Base-by-base conservation (phyloP, 2,329 filamentous ascomycete genomes). In the Cladosporium austrohemisphaericum region DNA sequence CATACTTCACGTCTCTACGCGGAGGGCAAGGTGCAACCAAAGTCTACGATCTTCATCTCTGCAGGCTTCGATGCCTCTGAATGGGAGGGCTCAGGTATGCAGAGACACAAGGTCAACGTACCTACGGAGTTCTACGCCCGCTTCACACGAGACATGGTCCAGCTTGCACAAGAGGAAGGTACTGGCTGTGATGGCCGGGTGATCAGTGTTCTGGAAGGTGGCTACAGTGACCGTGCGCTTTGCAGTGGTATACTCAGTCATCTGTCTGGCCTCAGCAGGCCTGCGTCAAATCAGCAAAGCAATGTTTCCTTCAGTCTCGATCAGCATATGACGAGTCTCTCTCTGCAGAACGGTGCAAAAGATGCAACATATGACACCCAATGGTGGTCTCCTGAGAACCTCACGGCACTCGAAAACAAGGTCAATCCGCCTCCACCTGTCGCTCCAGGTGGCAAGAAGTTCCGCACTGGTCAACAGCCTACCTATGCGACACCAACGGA, bases 21-120 rank as follows among this genome's bases (percentile, higher is more conserved):
- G 14, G 72, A 77, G 1, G 70, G 77, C 8, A 77, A 75, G 43
- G 77, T 83, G 26, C 72, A 73, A 19, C 86, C 90, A 3, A 92
- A 85, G 61, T 88, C 87, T 2, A 92, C 88, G 26, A 90, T 98
- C 37, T 98, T 98, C 70, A 72, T 98, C 41, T 97, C 92, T 37
- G 91, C 93, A 2, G 94, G 93, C 0, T 98, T 98, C 57, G 93
- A 98, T 69, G 93, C 93, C 3, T 96, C 91, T 63, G 90, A 98
- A 65, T 94, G 88, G 83, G 93, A 98, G 67, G 84, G 86, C 14
- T 76, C 80, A 3, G 89, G 88, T 3, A 98, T 98, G 93, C 93
- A 98, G 68, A 80, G 93, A 38, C 93, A 98, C 68, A 85, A 87
- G 51, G 91, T 95, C 61, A 95, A 95, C 62, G 93, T 98, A 2